These are phyloP conservation scores for Cladophialophora bantiana DNA, from an alignment of 2,329 filamentous ascomycete genomes.

Conservation along the genomic window DNA sequence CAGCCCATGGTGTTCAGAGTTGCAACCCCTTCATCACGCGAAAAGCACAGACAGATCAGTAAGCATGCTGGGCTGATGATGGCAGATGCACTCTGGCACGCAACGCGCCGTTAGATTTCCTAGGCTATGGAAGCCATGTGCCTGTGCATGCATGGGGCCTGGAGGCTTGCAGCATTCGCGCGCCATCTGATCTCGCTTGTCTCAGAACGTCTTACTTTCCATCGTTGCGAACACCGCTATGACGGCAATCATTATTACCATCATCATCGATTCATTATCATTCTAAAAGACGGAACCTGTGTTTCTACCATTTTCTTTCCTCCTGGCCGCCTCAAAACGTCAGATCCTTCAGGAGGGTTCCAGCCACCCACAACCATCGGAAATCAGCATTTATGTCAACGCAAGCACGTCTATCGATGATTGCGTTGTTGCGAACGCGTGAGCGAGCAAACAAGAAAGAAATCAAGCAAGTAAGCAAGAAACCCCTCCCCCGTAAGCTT, in stretches of 20 bases:
- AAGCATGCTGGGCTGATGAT: too few relatives aligned
- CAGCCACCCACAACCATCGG: not conserved
- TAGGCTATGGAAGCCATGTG: too few relatives aligned
- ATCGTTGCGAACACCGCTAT: not conserved
- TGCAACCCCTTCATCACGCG: not conserved
- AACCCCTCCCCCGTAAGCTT: not conserved
- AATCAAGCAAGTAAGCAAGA: not conserved
- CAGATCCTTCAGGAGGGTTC: not conserved
- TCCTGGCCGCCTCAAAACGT: not conserved
- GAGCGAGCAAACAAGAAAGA: not conserved
- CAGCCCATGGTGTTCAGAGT: not conserved
- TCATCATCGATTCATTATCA: not conserved
- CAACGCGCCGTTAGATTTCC: too few relatives aligned
- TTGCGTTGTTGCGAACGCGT: not conserved
- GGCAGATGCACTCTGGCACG: too few relatives aligned
- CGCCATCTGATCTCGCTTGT: slow-evolving; percentile 3
- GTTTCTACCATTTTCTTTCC: not conserved
- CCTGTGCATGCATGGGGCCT: not conserved
- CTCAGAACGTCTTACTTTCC: not conserved
- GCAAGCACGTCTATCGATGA: not conserved
- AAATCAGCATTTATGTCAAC: slow-evolving; percentile 1
- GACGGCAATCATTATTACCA: not conserved
- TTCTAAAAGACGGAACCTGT: not conserved
- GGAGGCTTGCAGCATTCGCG: not conserved
- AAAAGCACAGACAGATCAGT: not conserved